Base-by-base conservation (phyloP, 495 filamentous ascomycete species). In the Coniosporium apollinis region DNA sequence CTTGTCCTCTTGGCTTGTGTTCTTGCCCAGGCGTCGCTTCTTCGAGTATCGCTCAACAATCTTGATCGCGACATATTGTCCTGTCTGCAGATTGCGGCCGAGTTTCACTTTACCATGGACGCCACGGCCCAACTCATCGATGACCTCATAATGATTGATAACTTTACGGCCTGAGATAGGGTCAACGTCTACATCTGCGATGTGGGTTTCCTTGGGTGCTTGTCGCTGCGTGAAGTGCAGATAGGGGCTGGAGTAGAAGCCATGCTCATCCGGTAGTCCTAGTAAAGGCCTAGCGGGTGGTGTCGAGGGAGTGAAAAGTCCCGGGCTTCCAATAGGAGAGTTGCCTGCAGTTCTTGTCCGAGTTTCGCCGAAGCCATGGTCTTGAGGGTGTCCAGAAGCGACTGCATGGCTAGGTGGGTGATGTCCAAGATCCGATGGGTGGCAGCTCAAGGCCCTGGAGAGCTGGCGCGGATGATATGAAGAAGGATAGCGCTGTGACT, bases 11-110 rank as follows among this genome's bases (percentile, higher is more conserved):
- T 82, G 76, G 31, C 74, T 73, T 1, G 69, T 72, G 14, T 70
- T 54, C 44, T 72, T 75, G 15, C 91, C 89, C n/a, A 99, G 64
- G 10, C 85, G 81, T 24, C 85, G 75, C 41, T 79, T 82, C 54
- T 85, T 93, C 35, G 91, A 85, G 48, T 82, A 87, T n/a, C 89
- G 69, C 30, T 92, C 82, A 18, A 99, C 89, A 46, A 99, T 96
- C 58, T 96, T 99, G 65, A 99, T 93, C 13, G 89, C 89, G 3
- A 94, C 86, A 22, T 47, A 42, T 9, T 30, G 31, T 19, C 39
- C 37, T 4, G 46, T 54, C 6, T 46, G 41, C 4, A 58, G 64
- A 84, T 89, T 31, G 78, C 91, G 15, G 80, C 85, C 57, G 7
- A 59, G 49, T 43, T 60, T 60, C 37, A 60, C 57, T 32, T 60